Evolutionary conservation across 257 asterid genomes (phyloP).

Genomic region (Scutellaria galericulata): DNA sequence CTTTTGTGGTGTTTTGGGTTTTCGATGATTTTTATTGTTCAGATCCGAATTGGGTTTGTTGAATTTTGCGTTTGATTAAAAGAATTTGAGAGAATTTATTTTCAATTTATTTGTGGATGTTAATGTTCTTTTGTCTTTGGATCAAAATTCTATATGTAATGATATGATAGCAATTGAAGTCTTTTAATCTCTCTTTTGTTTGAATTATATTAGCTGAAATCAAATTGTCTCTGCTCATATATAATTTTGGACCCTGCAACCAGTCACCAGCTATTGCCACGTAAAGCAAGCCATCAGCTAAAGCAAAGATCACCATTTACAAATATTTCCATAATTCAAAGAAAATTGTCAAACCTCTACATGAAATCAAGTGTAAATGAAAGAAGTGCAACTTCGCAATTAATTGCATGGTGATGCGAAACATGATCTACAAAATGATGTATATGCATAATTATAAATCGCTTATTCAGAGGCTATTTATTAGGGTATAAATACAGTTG

Average conservation of each 20-base stretch:
- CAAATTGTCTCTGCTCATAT: background rate
- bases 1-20: constrained; percentile 23
- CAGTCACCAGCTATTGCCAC: constrained; percentile 67
- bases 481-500: background rate
- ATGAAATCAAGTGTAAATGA: constrained; percentile 5
- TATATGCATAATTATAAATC: constrained; percentile 6
- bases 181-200: too few species aligned
- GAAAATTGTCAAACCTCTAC: constrained; percentile 11
- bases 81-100: too few species aligned
- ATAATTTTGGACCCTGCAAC: constrained; percentile 63
- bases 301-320: constrained; percentile 25
- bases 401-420: background rate
- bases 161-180: background rate
- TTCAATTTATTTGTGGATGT: background rate
- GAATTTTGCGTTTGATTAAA: too few species aligned
- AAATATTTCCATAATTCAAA: constrained; percentile 10
- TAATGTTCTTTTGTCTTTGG: background rate
- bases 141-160: background rate
- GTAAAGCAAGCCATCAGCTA: constrained; percentile 44
- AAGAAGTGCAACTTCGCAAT: constrained; percentile 10
- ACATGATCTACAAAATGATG: background rate
- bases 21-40: constrained; percentile 23
- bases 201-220: too few species aligned
- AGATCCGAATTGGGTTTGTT: constrained; percentile 40
- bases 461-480: background rate